Base-by-base conservation (phyloP, 805 yeast genomes). In the Cyberlindnera suaveolens region DNA sequence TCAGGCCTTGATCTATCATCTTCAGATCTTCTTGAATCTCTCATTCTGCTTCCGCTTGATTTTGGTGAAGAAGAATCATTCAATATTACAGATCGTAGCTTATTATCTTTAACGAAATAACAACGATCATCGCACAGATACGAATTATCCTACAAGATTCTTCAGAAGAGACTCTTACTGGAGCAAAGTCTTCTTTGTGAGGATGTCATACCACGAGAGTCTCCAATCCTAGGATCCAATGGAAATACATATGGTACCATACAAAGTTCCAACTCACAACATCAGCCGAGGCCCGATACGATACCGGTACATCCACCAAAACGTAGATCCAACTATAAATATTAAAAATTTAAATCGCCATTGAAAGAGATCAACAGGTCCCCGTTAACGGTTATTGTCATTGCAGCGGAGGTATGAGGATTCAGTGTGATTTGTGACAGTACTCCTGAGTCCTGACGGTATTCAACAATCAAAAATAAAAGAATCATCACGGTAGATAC, bases 301-400 rank as follows among this genome's bases (percentile, higher is more conserved):
- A 61, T 38, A 0, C 78, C 78, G 36, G 72, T 62, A 0, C 61
- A 4, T 0, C 63, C 53, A 3, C 78, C 78, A 10, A 51, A 54
- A 6, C 68, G 40, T 10, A 72, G 65, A 51, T 73, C 78, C 19
- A 56, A 26, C 3, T 68, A 40, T 42, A 63, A 68, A 50, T n/a
- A n/a, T n/a, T n/a, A n/a, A n/a, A n/a, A n/a, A n/a, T n/a, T n/a
- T n/a, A n/a, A n/a, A n/a, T n/a, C n/a, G n/a, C n/a, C n/a, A n/a
- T n/a, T n/a, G n/a, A n/a, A n/a, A 72, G 77, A n/a, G 77, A 68
- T n/a, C 67, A 57, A 42, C 77, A 54, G 3, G 77, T 65, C 18
- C 65, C 58, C 0, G 73, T 51, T n/a, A n/a, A n/a, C n/a, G n/a
- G n/a, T n/a, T 3, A 72, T 64, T 35, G 57, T 52, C 2, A 60